These are phyloP conservation scores for Monilinia aucupariae DNA, from an alignment of 2,329 filamentous ascomycete genomes.

Conservation along the genomic window DNA sequence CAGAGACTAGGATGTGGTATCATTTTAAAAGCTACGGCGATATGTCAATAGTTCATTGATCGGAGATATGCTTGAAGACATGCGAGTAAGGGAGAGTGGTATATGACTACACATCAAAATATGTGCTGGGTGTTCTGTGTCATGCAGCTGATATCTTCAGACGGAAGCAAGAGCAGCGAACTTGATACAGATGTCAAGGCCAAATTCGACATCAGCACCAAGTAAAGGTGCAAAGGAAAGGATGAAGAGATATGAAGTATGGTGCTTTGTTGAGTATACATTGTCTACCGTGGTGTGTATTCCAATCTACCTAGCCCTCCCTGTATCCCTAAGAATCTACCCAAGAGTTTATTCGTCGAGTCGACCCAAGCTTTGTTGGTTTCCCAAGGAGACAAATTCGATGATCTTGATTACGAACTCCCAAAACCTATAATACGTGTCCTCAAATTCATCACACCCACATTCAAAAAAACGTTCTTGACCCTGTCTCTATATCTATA, in stretches of 20 bases:
- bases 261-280: too few species aligned
- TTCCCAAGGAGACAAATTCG: conserved; percentile 96
- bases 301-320: neutral
- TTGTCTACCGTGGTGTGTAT: neutral
- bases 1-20: too few species aligned
- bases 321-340: too few species aligned
- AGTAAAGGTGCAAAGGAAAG: neutral
- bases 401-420: conserved; percentile 68
- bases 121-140: neutral
- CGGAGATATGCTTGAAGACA: neutral
- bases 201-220: neutral
- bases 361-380: conserved; percentile 84
- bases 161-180: neutral
- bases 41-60: neutral
- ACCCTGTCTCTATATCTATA: neutral
- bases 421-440: conserved; percentile 26
- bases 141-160: neutral
- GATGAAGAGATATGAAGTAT: neutral
- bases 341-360: conserved; percentile 95
- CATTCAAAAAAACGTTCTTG: neutral
- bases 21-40: too few species aligned
- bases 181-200: neutral
- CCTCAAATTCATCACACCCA: neutral
- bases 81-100: neutral
- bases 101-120: neutral